A percentile compares a stretch with the other conserved stretches of the same genome.
Evolutionary conservation across 441 rosid genomes (phyloP).

Genomic region (Arabidopsis lyrata): DNA sequence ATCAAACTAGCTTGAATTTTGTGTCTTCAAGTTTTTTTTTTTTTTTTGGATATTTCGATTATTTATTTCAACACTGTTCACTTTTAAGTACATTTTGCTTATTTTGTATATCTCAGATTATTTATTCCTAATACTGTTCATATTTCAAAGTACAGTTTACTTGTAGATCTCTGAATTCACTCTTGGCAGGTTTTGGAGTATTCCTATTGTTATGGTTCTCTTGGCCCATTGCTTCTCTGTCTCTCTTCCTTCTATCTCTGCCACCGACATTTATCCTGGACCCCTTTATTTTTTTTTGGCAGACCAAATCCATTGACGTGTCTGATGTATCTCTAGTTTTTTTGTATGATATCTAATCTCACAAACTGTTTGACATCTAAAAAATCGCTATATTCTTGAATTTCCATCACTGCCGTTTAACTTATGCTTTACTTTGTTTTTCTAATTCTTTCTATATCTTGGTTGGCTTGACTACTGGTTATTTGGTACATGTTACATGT

Average conservation of each 20-base stretch:
- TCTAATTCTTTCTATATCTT: background rate
- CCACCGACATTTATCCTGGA: conserved; percentile 8
- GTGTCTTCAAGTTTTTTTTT: background rate
- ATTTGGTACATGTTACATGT: too few relatives aligned
- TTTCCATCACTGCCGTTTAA: background rate
- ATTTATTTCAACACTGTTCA: conserved; percentile 22
- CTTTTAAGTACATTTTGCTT: conserved; percentile 13
- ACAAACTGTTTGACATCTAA: background rate
- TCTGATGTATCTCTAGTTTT: too few relatives aligned
- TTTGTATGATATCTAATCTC: background rate
- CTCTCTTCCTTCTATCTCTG: background rate
- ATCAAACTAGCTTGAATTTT: conserved; percentile 5
- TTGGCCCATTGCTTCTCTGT: background rate
- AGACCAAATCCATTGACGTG: too few relatives aligned
- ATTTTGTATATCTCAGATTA: background rate
- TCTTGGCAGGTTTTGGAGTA: background rate
- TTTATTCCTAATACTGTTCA: conserved; percentile 20
- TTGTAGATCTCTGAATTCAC: conserved; percentile 5
- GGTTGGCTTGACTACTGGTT: background rate
- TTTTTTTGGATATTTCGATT: background rate
- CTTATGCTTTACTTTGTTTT: conserved; percentile 6
- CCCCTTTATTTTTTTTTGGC: too few relatives aligned
- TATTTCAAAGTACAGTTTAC: conserved; percentile 17
- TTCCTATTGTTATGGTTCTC: conserved; percentile 16
- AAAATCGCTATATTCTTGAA: background rate